Evolutionary conservation across 1,284 basidiomycete species (phyloP), one percentile per base, ranked within the genome.

Genomic region (Cryptococcus sp.): DNA sequence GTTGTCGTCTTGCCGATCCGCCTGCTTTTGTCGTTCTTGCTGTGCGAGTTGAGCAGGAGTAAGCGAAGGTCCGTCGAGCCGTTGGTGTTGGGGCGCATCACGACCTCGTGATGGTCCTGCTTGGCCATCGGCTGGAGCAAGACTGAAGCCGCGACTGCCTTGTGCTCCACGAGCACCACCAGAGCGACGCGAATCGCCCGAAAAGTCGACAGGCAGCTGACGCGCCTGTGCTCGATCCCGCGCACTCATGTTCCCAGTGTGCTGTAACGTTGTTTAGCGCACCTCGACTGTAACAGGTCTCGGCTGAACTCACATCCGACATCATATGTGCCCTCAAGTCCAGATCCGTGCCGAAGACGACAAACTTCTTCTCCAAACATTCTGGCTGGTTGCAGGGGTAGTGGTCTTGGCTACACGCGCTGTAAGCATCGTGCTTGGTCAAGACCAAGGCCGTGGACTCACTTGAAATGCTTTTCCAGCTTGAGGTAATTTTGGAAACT

Each of bases 281-380:
- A 13, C 22, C 6, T 15, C 47, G 35, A 41, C 22, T 38, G 45
- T 20, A 15, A 38, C 1, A 41, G 27, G 5, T 53, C 5, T 25
- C 13, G 25, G 16, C 1, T 8, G 0, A 38, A 56, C 77, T 62
- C 41, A 78, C 78, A 61, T 75, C 73, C 15, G 68, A 57, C 19
- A 98, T 87, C 82, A 90, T 88, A 75, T 99, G 95, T 0, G 88
- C 93, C 77, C 95, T 88, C 50, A 97, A 86, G 73, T 98, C 96
- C 38, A 99, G 81, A 40, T 87, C 83, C 20, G 88, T 88, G 50
- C 86, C 87, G 76, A 98, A 99, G 16, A 99, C 95, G 52, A 98
- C 89, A 69, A 98, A 99, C 79, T 96, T 97, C 69, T 87, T 87
- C 17, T 87, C 87, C 41, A 89, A 84, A 74, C 95, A 99, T 38